Evolutionary conservation across 768 basidiomycete species (phyloP).

Genomic region (Podaxis sp.): DNA sequence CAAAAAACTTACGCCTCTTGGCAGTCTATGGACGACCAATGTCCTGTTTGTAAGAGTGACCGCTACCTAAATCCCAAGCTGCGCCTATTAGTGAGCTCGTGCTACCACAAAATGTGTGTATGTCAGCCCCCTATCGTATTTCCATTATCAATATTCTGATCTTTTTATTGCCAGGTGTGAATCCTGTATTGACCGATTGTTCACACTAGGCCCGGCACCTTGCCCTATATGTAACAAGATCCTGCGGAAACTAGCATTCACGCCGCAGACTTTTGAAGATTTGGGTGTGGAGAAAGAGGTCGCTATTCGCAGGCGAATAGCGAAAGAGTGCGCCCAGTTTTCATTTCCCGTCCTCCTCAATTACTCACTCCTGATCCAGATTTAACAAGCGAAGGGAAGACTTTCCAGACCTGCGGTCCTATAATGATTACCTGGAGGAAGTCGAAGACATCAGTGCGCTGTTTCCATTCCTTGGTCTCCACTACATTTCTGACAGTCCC

Average conservation of each 20-base stretch:
- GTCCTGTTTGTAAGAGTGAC: slow-evolving; percentile 97
- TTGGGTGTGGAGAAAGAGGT: slow-evolving; percentile 93
- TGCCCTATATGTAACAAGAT: slow-evolving; percentile 91
- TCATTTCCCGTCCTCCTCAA: neutral
- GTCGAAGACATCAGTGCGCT: slow-evolving; percentile 78
- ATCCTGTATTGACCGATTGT: slow-evolving; percentile 94
- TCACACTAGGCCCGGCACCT: slow-evolving; percentile 92
- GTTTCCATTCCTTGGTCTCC: slow-evolving; percentile 1
- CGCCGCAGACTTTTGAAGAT: slow-evolving; percentile 92
- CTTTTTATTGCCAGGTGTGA: slow-evolving; percentile 69
- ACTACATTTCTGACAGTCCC: slow-evolving; percentile 1
- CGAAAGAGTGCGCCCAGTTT: slow-evolving; percentile 66
- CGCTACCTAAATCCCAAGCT: slow-evolving; percentile 93
- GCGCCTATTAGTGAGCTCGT: slow-evolving; percentile 88
- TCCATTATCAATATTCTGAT: neutral
- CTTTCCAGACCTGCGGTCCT: slow-evolving; percentile 71
- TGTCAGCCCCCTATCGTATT: neutral
- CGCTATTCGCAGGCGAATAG: slow-evolving; percentile 78
- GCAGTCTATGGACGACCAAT: slow-evolving; percentile 88
- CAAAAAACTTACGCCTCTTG: neutral
- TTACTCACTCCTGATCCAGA: slow-evolving; percentile 33
- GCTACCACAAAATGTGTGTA: slow-evolving; percentile 95
- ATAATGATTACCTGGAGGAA: slow-evolving; percentile 95
- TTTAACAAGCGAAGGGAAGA: slow-evolving; percentile 95
- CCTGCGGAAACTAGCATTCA: slow-evolving; percentile 90